Evolutionary conservation across 306 rosid species (phyloP).

Genomic region (Citrullus mucosospermus): DNA sequence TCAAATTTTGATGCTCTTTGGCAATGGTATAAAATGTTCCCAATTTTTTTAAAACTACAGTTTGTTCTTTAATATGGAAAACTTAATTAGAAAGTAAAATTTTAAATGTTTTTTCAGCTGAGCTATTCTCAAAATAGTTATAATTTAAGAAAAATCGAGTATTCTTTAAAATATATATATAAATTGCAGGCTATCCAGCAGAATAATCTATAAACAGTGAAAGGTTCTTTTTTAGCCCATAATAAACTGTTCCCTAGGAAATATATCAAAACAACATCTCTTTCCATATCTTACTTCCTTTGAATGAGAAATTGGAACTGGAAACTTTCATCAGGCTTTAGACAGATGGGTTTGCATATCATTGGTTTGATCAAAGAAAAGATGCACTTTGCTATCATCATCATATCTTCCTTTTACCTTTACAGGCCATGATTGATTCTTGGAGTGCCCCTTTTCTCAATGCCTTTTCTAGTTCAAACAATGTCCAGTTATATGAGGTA

Average conservation of each 20-base stretch:
- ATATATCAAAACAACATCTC: not conserved
- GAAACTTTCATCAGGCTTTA: not conserved
- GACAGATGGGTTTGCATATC: not conserved
- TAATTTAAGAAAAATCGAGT: not conserved
- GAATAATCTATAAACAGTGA: not conserved
- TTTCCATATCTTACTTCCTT: not conserved
- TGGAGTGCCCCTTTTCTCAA: slow-evolving; percentile 62
- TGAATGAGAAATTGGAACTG: not conserved
- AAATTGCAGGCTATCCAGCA: not conserved
- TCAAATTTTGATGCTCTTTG: not conserved
- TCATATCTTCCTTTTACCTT: slow-evolving; percentile 11
- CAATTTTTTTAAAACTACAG: not conserved
- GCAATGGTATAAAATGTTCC: not conserved
- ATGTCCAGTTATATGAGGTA: slow-evolving; percentile 58
- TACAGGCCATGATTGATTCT: slow-evolving; percentile 62
- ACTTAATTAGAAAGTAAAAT: not conserved
- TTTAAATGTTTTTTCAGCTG: not conserved
- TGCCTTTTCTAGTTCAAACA: slow-evolving; percentile 38
- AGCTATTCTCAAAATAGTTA: not conserved
- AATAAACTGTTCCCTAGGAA: not conserved
- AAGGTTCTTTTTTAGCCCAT: not conserved
- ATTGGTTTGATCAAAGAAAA: not conserved
- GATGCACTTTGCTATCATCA: not conserved
- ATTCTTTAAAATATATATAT: not conserved
- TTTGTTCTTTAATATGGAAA: not conserved